Evolutionary conservation across 345 rosid genomes (phyloP), one percentile per base, ranked within the genome.

Genomic region (Clausena lansium): DNA sequence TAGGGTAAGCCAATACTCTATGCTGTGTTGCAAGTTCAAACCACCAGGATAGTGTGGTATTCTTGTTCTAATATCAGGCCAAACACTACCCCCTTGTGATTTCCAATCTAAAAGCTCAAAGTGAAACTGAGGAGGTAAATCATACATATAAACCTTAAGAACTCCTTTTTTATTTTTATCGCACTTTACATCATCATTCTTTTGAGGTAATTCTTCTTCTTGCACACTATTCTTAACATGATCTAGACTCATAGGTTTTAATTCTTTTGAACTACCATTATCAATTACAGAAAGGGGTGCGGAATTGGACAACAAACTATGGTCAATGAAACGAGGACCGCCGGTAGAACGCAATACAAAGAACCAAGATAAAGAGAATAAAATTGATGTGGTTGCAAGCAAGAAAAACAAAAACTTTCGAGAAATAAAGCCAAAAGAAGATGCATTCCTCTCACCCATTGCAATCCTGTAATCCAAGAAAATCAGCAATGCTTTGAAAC

Each of bases 11-110:
- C 99, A 96, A 77, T 92, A 96, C 77, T 94, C 99, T 58, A 94
- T 86, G 79, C 99, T 96, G 50, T 96, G 98, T 30, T 96, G 98
- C 94, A 94, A 80, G 81, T 96, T 96, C 86, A 94, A 89, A 52
- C 97, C 98, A 38, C 98, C 99, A 7, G 99, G 95, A 81, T 96
- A 89, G 2, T 62, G 70, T 0, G 98, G 99, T 71, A 91, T 80
- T n/a, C 69, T 74, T 45, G 79, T 65, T 64, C 72, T 84, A 39
- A 94, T 78, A 65, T 96, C 93, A 55, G 99, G 99, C 99, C 99
- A 96, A 58, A 94, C 88, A 67, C 79, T 80, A 32, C 66, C 62
- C 38, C 88, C 89, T 36, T 84, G 74, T 3, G 89, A 80, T 75
- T 90, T 90, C 98, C 98, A 96, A 62, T 76, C 91, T 45, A 96